Evolutionary conservation across 2,329 filamentous ascomycete genomes (phyloP), one percentile per base, ranked within the genome.

Genomic region (Purpureocillium lavendulum): DNA sequence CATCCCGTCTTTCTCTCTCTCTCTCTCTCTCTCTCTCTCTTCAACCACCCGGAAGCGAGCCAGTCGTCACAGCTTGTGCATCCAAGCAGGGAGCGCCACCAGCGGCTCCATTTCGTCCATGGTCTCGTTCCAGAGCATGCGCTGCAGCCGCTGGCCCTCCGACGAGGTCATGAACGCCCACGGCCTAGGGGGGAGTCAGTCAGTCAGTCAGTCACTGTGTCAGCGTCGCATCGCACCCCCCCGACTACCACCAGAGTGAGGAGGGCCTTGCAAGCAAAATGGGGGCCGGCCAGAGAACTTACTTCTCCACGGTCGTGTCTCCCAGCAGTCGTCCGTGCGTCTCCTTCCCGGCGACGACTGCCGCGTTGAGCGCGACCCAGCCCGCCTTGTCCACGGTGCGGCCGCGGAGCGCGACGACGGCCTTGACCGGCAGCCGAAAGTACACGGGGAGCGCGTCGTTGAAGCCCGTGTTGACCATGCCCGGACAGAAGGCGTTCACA

Each of bases 61-160:
- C 21, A 26, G 6, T 26, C 55, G 60, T 35, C 18, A 26, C 18
- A 29, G 7, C 34, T 15, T 35, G 21, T 16, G 34, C 34, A 35
- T 35, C 34, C 34, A 35, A 6, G 13, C 7, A 12, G 34, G 34
- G 6, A 35, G 24, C 6, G 34, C 6, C 4, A 35, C 34, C 24
- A 35, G 24, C 6, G 34, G 34, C 24, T 35, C 34, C 34, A 35
- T 35, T 9, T 35, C 34, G 18, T 35, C 24, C 8, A 35, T 35
- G 8, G 34, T 35, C 34, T 35, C 34, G 13, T 35, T 35, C 34
- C 34, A 35, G 9, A 35, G 34, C 34, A 35, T 35, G 6, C 16
- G 24, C 34, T 12, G 24, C 6, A 35, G 15, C 3, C 34, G 14
- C 14, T 35, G 21, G 4, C 34, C 34, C 28, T 29, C 24, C 2